Base-by-base conservation (phyloP, 345 rosid species). In the Excoecaria cochinchinensis region DNA sequence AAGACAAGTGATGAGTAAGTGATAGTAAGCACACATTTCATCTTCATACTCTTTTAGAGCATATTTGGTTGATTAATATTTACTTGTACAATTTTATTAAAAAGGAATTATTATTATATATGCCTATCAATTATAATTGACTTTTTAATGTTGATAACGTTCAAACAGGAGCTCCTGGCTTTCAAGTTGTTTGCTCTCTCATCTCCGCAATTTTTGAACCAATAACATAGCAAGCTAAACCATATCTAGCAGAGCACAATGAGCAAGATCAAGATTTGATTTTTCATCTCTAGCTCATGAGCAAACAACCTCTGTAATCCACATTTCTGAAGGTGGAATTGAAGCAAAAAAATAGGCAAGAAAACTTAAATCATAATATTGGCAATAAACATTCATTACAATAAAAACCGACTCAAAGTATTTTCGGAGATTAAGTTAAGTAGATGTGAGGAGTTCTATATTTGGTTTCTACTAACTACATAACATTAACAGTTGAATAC, bases 351-450 rank as follows among this genome's bases (percentile, higher is more conserved):
- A 36, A 19, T 12, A 51, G 50, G 47, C n/a, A 53, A 25, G 38
- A 12, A 55, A 58, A 63, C 36, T 53, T 53, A 2, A 2, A 52
- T 15, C 39, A 53, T 7, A 59, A 25, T 55, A 77, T 16, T 61
- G 60, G 22, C 56, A 71, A 53, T 25, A 82, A 64, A 66, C 55
- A 25, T 73, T 60, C 76, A 68, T 67, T 62, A 59, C 73, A 74
- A 24, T 14, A 44, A 58, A n/a, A 22, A 56, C 22, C 25, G 38
- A 59, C 22, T 1, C 63, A 12, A 8, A 71, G 56, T 9, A 71
- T 16, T 31, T 69, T 61, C 53, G 24, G 42, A 39, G 6, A 65
- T 10, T 25, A 50, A 9, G 59, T 52, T 25, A 57, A 31, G n/a
- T 59, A 46, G 44, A 21, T 13, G 44, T 16, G 24, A 8, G 67